Base-by-base conservation (phyloP, 2,329 filamentous ascomycete genomes). In the Botryotinia globosa region DNA sequence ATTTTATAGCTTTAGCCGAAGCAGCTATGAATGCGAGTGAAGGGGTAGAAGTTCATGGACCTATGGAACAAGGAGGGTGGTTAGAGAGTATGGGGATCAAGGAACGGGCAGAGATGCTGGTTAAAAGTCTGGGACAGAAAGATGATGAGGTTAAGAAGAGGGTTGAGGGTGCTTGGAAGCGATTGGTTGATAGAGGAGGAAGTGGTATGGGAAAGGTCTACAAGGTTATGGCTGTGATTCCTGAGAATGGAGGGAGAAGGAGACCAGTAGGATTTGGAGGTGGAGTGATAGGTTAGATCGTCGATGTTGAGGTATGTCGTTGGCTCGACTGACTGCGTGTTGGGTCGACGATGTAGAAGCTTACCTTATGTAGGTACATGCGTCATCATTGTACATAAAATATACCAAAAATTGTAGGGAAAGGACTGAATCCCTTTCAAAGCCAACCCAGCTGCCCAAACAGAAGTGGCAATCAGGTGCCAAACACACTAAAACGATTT, bases 121-220 rank as follows among this genome's bases (percentile, higher is more conserved):
- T 89, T 51, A 87, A 85, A 75, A 84, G 82, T 2, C 78, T 82
- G 7, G 81, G 81, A 25, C 76, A 75, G 44, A 56, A 64, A 32
- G 83, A 84, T 74, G 83, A 85, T 54, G 85, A 87, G 74, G 86
- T 85, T 75, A 87, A 83, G 44, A 85, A 85, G 76, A 88, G 89
- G 69, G 85, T 98, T 45, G 89, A 94, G 76, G 88, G 85, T 75
- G 91, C 92, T 0, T 97, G 94, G 89, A 91, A 89, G 83, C 86
- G 96, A 74, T 84, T 99, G 69, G 89, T 98, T n/a, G 94, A 97
- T 81, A 86, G 89, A 59, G 91, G 92, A 0, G 91, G 90, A 1
- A 90, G 89, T 69, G 95, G 94, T 0, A 99, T 99, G 96, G 96
- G 96, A 0, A 94, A 91, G 83, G 85, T 97, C 34, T 99, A 99